Evolutionary conservation across 2,329 filamentous ascomycete species (phyloP), one percentile per base, ranked within the genome.

Genomic region (Alternaria consortialis): DNA sequence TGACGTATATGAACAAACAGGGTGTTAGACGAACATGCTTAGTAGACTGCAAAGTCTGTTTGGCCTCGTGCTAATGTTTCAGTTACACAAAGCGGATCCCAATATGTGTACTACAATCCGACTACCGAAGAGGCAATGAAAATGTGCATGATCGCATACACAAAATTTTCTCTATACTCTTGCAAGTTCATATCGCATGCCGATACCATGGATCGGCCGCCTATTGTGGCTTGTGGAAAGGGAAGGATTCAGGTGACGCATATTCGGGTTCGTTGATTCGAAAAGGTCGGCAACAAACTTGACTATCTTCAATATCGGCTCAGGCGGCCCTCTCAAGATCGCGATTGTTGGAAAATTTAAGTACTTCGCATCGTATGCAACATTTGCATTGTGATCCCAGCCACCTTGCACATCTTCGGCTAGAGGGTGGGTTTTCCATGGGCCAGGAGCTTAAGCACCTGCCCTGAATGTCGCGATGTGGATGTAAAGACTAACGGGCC

Each of bases 131-230:
- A 46, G 4, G 39, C 12, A 15, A 51, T 43, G 25, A 32, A 8
- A 11, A 31, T 9, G 51, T 29, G 31, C 42, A 23, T 42, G 17
- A 60, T 46, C 31, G 23, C 23, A 56, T 46, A 34, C 57, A 55
- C 57, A 56, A 27, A 13, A 7, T 3, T 25, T 7, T 36, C 25
- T 44, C 40, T 36, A 25, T 15, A 40, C 27, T 32, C 29, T 36
- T 7, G 17, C 11, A 34, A 12, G 9, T 53, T 60, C 53, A 39
- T 43, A 60, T 51, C 12, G 31, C 37, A 37, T 20, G 43, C 44
- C 57, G 29, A 29, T 31, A 37, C 29, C 23, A 37, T 36, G 57
- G 57, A 20, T 56, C 25, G 27, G 40, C 53, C 53, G 39, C 25
- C 53, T 31, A 29, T 27, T 9, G 52, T 59, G 52, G 57, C 44